phyloP scores from a whole-genome alignment of 2,329 filamentous ascomycete genomes.

The Penicillium sp. region DNA sequence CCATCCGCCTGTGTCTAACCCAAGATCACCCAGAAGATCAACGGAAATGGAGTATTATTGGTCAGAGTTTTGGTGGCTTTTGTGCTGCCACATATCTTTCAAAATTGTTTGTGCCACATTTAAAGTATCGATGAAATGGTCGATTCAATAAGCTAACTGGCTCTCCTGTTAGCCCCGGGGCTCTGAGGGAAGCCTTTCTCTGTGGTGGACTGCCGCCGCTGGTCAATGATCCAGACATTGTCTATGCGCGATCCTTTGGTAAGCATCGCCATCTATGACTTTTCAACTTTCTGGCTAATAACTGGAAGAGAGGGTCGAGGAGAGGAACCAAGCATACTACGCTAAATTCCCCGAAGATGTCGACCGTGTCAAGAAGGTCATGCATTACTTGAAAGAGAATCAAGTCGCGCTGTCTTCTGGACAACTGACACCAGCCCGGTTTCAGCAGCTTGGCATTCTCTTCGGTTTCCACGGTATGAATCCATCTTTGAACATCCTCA shows the following conservation, averaged over 20 bases:
- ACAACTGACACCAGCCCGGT: slow-evolving; percentile 62
- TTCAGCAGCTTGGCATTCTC: slow-evolving; percentile 69
- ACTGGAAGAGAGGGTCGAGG: slow-evolving; percentile 52
- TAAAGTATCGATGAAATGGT: no score
- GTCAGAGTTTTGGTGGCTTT: slow-evolving; percentile 90
- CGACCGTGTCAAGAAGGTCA: slow-evolving; percentile 59
- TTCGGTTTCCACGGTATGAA: slow-evolving; percentile 66
- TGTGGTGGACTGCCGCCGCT: slow-evolving; percentile 79
- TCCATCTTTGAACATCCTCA: background rate
- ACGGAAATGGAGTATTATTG: slow-evolving; percentile 77
- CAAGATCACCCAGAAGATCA: slow-evolving; percentile 61
- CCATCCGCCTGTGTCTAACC: slow-evolving; percentile 70
- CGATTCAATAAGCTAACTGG: no score
- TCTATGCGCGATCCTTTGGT: slow-evolving; percentile 66
- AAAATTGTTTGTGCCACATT: slow-evolving; percentile 50
- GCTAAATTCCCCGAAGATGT: slow-evolving; percentile 78
- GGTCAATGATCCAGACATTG: slow-evolving; percentile 62
- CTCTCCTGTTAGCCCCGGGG: slow-evolving; percentile 63
- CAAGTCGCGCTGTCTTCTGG: slow-evolving; percentile 64
- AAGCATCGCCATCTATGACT: slow-evolving; percentile 4
- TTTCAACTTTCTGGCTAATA: slow-evolving; percentile 10
- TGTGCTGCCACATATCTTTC: slow-evolving; percentile 78
- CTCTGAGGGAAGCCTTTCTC: slow-evolving; percentile 74
- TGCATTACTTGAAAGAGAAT: slow-evolving; percentile 57
- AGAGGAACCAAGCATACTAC: slow-evolving; percentile 76